Conservation (phyloP, 257 asterid species). For the Asclepias syriaca region DNA sequence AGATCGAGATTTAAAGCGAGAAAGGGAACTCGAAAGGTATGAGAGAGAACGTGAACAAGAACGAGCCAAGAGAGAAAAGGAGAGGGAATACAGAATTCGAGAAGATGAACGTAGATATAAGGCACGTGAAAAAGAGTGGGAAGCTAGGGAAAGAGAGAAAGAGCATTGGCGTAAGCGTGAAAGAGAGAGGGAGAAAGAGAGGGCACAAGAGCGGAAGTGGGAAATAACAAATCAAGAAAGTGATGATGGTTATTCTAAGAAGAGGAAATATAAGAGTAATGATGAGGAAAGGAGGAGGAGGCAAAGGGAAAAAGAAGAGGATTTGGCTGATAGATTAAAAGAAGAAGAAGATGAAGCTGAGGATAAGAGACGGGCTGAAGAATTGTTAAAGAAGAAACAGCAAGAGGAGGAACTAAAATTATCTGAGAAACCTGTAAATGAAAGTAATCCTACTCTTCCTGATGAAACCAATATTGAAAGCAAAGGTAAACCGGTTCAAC, state of each 20-base stretch:
- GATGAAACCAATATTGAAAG: constrained; percentile 36
- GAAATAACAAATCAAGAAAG: constrained; percentile 70
- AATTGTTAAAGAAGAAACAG: constrained; percentile 57
- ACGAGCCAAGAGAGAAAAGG: constrained; percentile 93
- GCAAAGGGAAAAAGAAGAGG: constrained; percentile 89
- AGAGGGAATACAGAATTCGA: constrained; percentile 79
- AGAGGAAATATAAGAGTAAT: constrained; percentile 71
- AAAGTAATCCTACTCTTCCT: constrained; percentile 34
- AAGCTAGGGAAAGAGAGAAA: constrained; percentile 87
- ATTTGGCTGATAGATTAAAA: constrained; percentile 62
- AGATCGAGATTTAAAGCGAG: constrained; percentile 67
- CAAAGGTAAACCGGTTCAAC: constrained; percentile 37
- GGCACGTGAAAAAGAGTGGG: constrained; percentile 96
- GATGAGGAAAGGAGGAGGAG: constrained; percentile 89
- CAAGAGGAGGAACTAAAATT: constrained; percentile 49
- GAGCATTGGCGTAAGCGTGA: constrained; percentile 89
- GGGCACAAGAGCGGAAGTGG: constrained; percentile 83
- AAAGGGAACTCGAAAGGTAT: constrained; percentile 84
- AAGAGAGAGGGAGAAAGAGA: constrained; percentile 84
- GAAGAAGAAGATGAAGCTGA: constrained; percentile 89
- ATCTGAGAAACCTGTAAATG: constrained; percentile 40
- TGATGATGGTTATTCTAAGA: constrained; percentile 74
- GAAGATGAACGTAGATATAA: constrained; percentile 95
- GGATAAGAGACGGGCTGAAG: constrained; percentile 65
- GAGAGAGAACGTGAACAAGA: constrained; percentile 95